Percentiles rank a stretch among this genome's conserved stretches.
phyloP scores from a whole-genome alignment of 768 basidiomycete genomes.

The Naganishia onofrii region DNA sequence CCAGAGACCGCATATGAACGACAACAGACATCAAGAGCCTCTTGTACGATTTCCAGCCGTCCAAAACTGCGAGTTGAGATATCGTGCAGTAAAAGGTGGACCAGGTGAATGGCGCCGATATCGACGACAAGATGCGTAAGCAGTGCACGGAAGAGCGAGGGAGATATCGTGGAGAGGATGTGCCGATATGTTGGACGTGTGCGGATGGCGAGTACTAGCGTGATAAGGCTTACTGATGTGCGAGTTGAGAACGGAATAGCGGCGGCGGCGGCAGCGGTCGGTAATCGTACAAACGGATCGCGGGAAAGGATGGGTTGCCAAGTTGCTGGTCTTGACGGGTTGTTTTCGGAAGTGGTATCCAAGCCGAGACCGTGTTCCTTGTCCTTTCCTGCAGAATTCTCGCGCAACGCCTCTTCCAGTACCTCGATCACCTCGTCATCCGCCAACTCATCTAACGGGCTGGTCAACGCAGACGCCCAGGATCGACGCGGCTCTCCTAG shows the following conservation, averaged over 20 bases:
- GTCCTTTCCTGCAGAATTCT: neutral
- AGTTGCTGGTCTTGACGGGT: neutral
- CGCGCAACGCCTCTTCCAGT: constrained; percentile 6
- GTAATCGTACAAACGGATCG: too few relatives aligned
- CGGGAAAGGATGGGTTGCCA: neutral
- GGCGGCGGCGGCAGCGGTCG: neutral
- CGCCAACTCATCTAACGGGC: constrained; percentile 14
- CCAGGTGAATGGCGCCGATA: constrained; percentile 11
- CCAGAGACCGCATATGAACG: neutral
- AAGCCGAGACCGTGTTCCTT: neutral
- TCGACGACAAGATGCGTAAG: constrained; percentile 1
- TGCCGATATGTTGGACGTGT: constrained; percentile 20
- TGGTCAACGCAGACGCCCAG: constrained; percentile 20
- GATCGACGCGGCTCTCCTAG: neutral
- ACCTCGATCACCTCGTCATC: constrained; percentile 21
- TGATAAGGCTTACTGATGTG: constrained; percentile 4
- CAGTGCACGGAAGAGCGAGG: neutral
- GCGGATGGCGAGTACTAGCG: constrained; percentile 9
- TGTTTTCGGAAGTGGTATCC: neutral
- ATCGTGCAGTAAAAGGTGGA: constrained; percentile 8
- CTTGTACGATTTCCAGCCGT: neutral
- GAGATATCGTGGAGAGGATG: constrained; percentile 8
- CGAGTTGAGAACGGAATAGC: neutral
- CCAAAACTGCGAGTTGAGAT: constrained; percentile 18
- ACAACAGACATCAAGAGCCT: constrained; percentile 9